Conservation (phyloP, 305 asterid species). For the Plantago coronopus region DNA sequence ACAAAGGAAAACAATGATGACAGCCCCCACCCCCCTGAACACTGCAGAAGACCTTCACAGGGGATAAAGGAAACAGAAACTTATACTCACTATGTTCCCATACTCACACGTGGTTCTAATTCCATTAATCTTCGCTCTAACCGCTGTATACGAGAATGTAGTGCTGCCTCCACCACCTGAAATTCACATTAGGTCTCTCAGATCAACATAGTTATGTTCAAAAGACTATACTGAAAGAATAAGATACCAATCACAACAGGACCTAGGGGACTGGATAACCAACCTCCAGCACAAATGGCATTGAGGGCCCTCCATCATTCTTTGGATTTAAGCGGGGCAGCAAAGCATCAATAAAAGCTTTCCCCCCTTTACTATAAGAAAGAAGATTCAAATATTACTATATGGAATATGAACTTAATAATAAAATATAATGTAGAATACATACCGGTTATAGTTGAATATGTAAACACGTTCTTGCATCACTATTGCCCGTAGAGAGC, state of each 20-base stretch:
- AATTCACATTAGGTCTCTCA: conserved; percentile 25
- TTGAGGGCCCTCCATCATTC: conserved; percentile 67
- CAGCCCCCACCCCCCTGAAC: conserved; percentile 10
- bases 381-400: conserved; percentile 25
- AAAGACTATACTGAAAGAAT: conserved; percentile 3
- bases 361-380: conserved; percentile 73
- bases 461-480: conserved; percentile 84
- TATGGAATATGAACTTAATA: conserved; percentile 19
- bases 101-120: conserved; percentile 92
- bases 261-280: conserved; percentile 18
- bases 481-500: conserved; percentile 85
- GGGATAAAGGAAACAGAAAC: conserved; percentile 18
- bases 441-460: conserved; percentile 91
- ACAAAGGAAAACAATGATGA: background rate
- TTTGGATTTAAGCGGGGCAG: conserved; percentile 90
- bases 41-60: conserved; percentile 11
- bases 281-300: conserved; percentile 98
- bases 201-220: conserved; percentile 18
- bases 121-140: conserved; percentile 77
- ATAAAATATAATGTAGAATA: conserved; percentile 17
- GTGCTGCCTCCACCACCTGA: conserved; percentile 99
- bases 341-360: conserved; percentile 87
- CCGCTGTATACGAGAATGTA: conserved; percentile 87
- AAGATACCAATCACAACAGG: conserved; percentile 10
- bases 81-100: conserved; percentile 37